Conservation (phyloP, 495 filamentous ascomycete species). For the Xeromyces bisporus region DNA sequence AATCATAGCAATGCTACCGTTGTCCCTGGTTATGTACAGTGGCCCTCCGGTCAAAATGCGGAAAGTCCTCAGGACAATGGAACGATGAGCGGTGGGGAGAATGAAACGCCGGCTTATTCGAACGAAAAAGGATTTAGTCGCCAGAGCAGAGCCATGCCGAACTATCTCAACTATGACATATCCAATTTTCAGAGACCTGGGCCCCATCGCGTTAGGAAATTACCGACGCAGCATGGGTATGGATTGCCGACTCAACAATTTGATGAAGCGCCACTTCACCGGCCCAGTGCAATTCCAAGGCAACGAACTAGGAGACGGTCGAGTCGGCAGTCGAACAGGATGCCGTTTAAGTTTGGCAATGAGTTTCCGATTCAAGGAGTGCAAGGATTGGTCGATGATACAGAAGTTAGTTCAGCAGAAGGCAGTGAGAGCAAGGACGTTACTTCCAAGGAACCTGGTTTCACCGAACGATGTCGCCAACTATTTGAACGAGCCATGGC, state of each 20-base stretch:
- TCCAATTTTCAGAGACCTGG: too few species aligned
- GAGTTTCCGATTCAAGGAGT: background rate
- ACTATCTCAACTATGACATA: background rate
- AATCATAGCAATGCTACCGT: too few species aligned
- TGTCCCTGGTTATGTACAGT: background rate
- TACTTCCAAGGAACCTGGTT: conserved; percentile 15
- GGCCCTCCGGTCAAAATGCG: background rate
- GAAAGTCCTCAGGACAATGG: background rate
- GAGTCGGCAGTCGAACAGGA: background rate
- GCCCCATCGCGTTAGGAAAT: background rate
- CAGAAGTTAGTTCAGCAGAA: conserved; percentile 9
- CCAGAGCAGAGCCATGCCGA: background rate
- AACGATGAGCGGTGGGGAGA: background rate
- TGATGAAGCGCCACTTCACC: background rate
- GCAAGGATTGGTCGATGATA: too few species aligned
- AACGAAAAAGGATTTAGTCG: background rate
- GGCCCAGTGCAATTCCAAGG: background rate
- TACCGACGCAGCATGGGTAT: background rate
- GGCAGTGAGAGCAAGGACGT: conserved; percentile 15
- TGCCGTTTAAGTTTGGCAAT: background rate
- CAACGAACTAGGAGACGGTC: background rate
- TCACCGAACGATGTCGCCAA: conserved; percentile 22
- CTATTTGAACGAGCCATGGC: conserved; percentile 14
- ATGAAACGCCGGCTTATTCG: background rate
- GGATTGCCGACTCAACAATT: background rate